phyloP scores from a whole-genome alignment of 352 stramenopile species.

The Elongisporangium senticosum region DNA sequence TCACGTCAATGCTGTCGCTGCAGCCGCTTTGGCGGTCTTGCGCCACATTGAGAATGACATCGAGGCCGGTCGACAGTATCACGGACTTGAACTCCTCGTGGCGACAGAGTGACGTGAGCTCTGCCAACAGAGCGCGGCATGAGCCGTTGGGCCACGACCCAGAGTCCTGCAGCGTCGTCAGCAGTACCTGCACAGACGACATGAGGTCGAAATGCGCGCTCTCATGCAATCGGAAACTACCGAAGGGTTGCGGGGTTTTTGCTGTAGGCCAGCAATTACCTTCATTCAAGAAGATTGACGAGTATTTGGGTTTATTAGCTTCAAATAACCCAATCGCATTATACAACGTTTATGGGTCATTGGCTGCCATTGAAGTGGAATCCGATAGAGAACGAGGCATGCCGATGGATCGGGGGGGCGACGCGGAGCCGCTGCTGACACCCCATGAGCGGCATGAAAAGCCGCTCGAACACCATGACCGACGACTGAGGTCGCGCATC shows the following conservation, averaged over 20 bases:
- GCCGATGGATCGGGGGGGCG: neutral
- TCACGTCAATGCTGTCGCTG: slow-evolving; percentile 19
- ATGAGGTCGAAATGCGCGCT: slow-evolving; percentile 10
- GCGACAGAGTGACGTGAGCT: slow-evolving; percentile 34
- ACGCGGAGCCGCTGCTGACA: slow-evolving; percentile 17
- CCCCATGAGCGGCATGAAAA: neutral
- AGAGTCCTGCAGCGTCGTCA: slow-evolving; percentile 32
- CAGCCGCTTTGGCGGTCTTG: slow-evolving; percentile 5
- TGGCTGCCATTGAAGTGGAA: neutral
- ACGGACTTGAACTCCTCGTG: slow-evolving; percentile 25
- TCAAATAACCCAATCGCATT: no score
- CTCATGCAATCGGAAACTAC: neutral
- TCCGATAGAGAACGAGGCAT: neutral
- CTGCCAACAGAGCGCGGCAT: slow-evolving; percentile 16
- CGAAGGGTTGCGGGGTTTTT: neutral
- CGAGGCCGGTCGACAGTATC: slow-evolving; percentile 23
- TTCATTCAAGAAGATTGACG: no score
- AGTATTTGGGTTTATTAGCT: neutral
- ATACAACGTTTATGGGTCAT: neutral
- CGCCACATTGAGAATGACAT: slow-evolving; percentile 22
- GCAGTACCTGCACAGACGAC: slow-evolving; percentile 37
- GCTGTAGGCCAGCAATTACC: no score
- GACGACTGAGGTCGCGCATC: neutral
- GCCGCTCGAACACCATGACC: neutral
- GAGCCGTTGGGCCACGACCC: slow-evolving; percentile 11